Conservation (phyloP, 371 early-diverging fungal species). For the Syncephalastrum contaminatum region DNA sequence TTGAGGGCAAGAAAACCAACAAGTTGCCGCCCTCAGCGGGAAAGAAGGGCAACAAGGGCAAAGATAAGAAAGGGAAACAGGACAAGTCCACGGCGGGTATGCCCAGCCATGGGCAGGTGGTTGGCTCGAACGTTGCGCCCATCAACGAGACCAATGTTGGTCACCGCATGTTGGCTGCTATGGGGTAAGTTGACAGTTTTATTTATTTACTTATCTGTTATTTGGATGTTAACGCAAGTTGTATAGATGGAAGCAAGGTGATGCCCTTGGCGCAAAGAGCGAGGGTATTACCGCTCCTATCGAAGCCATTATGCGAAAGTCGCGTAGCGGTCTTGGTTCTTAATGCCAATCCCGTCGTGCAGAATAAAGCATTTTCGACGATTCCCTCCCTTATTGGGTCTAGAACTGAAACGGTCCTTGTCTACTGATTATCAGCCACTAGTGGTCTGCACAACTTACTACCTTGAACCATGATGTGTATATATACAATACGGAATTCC, state of each 20-base stretch:
- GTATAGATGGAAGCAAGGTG: conserved; percentile 75
- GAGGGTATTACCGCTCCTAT: conserved; percentile 84
- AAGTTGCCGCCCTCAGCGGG: conserved; percentile 3
- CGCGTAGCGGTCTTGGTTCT: conserved; percentile 76
- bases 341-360: conserved; percentile 16
- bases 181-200: conserved; percentile 71
- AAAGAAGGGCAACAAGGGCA: conserved; percentile 7
- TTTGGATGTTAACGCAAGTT: conserved; percentile 1
- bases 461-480: too few species aligned
- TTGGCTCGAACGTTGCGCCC: conserved; percentile 65
- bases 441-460: too few species aligned
- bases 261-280: conserved; percentile 76
- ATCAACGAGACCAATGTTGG: conserved; percentile 73
- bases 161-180: conserved; percentile 76
- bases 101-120: conserved; percentile 57
- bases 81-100: background rate
- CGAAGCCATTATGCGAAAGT: conserved; percentile 78
- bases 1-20: background rate
- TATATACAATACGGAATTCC: too few species aligned
- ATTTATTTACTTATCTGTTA: background rate
- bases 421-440: too few species aligned
- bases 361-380: background rate
- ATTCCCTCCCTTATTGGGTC: too few species aligned
- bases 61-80: conserved; percentile 10
- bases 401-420: too few species aligned